Base-by-base conservation (phyloP, 2,329 filamentous ascomycete genomes). In the Monosporascus sp. region DNA sequence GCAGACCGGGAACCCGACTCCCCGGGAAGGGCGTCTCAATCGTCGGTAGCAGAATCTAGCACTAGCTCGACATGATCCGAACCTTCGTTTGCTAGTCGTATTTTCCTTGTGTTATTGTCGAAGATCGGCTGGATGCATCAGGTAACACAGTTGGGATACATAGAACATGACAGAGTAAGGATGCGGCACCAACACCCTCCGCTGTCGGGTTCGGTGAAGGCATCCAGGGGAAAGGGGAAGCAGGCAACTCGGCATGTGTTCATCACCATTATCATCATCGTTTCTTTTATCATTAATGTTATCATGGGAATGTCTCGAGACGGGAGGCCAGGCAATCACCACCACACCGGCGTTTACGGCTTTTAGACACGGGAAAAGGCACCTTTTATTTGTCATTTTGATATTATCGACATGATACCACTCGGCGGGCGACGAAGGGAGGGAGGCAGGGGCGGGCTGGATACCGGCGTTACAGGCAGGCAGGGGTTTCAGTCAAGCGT, bases 11-110 rank as follows among this genome's bases (percentile, higher is more conserved):
- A 61, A 17, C 56, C 56, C 9, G 58, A 59, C 8, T 61, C 60
- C 17, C 54, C 59, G 3, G 48, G 50, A 27, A 61, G 60, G 41
- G 53, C 61, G 7, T 59, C 58, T 7, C 52, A 49, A 5, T 62
- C 62, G 7, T 64, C 63, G 9, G 60, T 57, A 37, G 56, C 57
- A 1, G 56, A 54, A 27, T 65, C 62, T 24, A 61, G 57, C 50
- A 53, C 44, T 37, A 37, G 50, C n/a, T 53, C 47, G 27, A 24
- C 44, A 9, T 54, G 51, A 56, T 18, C 3, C 27, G 11, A 24
- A 15, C n/a, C 11, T 44, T 50, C 37, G 24, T 17, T 51, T 46
- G 17, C 9, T 51, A 3, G n/a, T 11, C 49, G 38, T 35, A 14
- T 14, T 11, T 51, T 49, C 36, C 11, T 43, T 43, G 18, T 43